A percentile compares a stretch with the other conserved stretches of the same genome.
phyloP scores from a whole-genome alignment of 1,139 yeast species.

The Nakaseomyces uthaithaninus region DNA sequence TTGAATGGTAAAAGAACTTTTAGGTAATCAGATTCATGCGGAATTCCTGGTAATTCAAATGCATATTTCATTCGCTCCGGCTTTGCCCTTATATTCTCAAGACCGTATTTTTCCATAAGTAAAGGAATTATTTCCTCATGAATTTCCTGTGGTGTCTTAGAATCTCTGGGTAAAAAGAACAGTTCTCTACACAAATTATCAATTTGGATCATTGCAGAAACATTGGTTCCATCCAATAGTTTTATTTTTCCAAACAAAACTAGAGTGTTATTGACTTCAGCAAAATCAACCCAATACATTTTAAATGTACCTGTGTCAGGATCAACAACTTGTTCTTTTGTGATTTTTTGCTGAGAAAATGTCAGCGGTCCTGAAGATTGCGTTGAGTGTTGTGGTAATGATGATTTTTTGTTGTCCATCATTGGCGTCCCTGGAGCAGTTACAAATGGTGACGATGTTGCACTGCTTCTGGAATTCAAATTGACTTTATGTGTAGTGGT shows the following conservation, averaged over 20 bases:
- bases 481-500: conserved; percentile 33
- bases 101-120: conserved; percentile 53
- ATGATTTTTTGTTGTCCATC: conserved; percentile 7
- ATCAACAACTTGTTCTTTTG: conserved; percentile 39
- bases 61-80: conserved; percentile 76
- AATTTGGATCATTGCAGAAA: conserved; percentile 74
- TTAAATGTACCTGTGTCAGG: conserved; percentile 44
- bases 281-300: conserved; percentile 87
- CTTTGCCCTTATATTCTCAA: conserved; percentile 58
- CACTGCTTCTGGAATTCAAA: conserved; percentile 27
- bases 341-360: conserved; percentile 39
- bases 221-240: conserved; percentile 48
- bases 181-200: conserved; percentile 64
- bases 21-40: conserved; percentile 72
- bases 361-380: conserved; percentile 21
- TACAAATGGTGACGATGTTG: conserved; percentile 31
- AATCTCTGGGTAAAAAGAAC: conserved; percentile 65
- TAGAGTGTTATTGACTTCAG: conserved; percentile 64
- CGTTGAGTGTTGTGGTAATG: conserved; percentile 17
- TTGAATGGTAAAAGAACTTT: conserved; percentile 69
- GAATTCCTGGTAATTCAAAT: conserved; percentile 75
- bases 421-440: conserved; percentile 31
- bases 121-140: conserved; percentile 67
- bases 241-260: conserved; percentile 77
- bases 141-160: conserved; percentile 52